Percentiles rank a stretch among this genome's conserved stretches.
Evolutionary conservation across 768 basidiomycete species (phyloP).

Genomic region (Naganishia vishniacii): DNA sequence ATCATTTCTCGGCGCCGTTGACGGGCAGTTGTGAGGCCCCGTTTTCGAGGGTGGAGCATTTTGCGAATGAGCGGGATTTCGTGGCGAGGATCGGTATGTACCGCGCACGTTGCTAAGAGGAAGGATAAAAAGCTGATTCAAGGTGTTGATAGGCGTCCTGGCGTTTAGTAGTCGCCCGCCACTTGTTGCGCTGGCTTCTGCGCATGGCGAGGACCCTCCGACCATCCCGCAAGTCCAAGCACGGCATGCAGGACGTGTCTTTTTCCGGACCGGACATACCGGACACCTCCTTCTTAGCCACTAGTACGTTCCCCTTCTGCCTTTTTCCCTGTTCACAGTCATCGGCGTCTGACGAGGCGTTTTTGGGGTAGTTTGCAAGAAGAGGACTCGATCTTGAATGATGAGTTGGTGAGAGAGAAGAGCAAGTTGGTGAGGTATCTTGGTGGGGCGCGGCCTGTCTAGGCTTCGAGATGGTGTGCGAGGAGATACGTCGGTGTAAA

Average conservation of each 20-base stretch:
- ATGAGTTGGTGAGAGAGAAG: slow-evolving; percentile 27
- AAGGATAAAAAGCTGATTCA: too few species aligned
- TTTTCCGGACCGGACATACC: slow-evolving; percentile 32
- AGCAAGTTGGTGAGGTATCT: slow-evolving; percentile 31
- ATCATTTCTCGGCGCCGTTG: slow-evolving; percentile 30
- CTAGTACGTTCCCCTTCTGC: slow-evolving; percentile 30
- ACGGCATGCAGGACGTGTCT: slow-evolving; percentile 35
- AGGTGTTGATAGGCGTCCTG: background rate
- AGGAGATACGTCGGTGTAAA: too few species aligned
- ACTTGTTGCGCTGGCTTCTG: background rate
- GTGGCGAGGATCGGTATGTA: slow-evolving; percentile 35
- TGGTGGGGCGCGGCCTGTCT: too few species aligned
- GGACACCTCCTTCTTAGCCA: slow-evolving; percentile 36
- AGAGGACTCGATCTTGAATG: slow-evolving; percentile 32
- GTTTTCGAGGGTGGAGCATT: slow-evolving; percentile 33
- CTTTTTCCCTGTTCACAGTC: background rate
- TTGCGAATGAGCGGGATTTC: slow-evolving; percentile 36
- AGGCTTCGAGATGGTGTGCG: too few species aligned
- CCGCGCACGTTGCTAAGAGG: too few species aligned
- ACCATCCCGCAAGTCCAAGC: slow-evolving; percentile 24
- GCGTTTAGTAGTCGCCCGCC: background rate
- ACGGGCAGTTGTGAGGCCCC: too few species aligned
- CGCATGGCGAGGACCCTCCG: background rate
- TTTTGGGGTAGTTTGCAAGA: slow-evolving; percentile 20
- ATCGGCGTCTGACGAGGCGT: too few species aligned